These are phyloP conservation scores for Pythium volutum DNA, from an alignment of 352 stramenopile genomes.

Conservation along the genomic window DNA sequence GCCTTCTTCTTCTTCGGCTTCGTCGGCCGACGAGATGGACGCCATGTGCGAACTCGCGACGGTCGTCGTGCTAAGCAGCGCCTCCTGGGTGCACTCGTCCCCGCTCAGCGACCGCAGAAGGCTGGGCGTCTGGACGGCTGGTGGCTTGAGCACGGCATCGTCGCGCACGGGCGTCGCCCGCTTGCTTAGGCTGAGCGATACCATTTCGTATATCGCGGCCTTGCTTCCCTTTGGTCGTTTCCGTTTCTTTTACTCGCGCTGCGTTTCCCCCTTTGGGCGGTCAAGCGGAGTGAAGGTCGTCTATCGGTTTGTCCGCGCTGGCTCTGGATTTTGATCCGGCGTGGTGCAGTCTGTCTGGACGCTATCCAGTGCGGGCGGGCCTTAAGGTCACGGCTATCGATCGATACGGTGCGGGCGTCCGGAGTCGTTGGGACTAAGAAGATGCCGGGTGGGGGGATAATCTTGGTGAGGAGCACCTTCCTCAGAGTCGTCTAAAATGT, in stretches of 20 bases:
- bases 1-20: conserved; percentile 12
- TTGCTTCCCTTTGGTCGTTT: conserved; percentile 1
- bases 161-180: not conserved
- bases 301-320: not conserved
- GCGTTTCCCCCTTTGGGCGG: not conserved
- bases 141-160: not conserved
- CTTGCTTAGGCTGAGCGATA: conserved; percentile 12
- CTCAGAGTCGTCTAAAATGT: not conserved
- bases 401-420: too few relatives aligned
- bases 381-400: too few relatives aligned
- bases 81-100: conserved; percentile 8
- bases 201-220: conserved; percentile 7
- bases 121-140: not conserved
- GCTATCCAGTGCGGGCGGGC: not conserved
- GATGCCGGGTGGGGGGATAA: too few relatives aligned
- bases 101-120: not conserved
- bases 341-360: not conserved
- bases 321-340: conserved; percentile 10
- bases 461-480: too few relatives aligned
- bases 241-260: not conserved
- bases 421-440: too few relatives aligned
- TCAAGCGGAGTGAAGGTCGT: conserved; percentile 22
- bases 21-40: conserved; percentile 17
- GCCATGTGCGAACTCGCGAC: conserved; percentile 19
- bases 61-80: conserved; percentile 23